phyloP scores from a whole-genome alignment of 805 yeast genomes.

The Candida ulmi region DNA sequence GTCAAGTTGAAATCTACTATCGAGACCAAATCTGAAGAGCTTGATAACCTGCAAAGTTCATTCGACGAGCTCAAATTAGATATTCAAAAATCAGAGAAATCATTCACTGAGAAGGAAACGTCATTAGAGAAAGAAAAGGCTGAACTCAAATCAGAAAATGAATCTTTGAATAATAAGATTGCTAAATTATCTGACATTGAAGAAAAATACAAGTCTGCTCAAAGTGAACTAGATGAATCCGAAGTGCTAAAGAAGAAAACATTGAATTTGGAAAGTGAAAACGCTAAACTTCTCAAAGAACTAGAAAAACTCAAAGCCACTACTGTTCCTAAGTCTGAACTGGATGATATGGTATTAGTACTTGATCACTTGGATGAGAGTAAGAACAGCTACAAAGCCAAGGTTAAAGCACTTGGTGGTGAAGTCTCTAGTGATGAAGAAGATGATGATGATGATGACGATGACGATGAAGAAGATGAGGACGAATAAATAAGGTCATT shows the following conservation, averaged over 20 bases:
- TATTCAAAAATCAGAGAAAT: no score
- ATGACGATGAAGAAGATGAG: no score
- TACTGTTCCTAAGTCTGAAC: slow-evolving; percentile 43
- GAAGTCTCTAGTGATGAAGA: slow-evolving; percentile 70
- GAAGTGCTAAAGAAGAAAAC: background rate
- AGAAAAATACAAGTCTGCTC: background rate
- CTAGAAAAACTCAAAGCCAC: slow-evolving; percentile 10
- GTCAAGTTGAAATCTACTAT: no score
- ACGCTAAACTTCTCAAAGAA: no score
- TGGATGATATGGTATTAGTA: slow-evolving; percentile 72
- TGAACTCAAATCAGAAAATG: background rate
- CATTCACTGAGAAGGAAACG: background rate
- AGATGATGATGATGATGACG: slow-evolving; percentile 60
- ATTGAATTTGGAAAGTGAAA: slow-evolving; percentile 4
- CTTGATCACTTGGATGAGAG: slow-evolving; percentile 75
- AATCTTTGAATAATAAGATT: background rate
- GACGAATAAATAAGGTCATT: no score
- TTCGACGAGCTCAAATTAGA: no score
- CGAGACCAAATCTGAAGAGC: no score
- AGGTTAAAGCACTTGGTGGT: slow-evolving; percentile 47
- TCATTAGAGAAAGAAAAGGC: background rate
- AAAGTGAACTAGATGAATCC: no score
- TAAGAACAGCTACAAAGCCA: slow-evolving; percentile 49
- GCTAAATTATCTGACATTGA: background rate
- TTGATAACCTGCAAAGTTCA: no score